Evolutionary conservation across 768 basidiomycete genomes (phyloP).

Genomic region (Psilocybe tampanensis): DNA sequence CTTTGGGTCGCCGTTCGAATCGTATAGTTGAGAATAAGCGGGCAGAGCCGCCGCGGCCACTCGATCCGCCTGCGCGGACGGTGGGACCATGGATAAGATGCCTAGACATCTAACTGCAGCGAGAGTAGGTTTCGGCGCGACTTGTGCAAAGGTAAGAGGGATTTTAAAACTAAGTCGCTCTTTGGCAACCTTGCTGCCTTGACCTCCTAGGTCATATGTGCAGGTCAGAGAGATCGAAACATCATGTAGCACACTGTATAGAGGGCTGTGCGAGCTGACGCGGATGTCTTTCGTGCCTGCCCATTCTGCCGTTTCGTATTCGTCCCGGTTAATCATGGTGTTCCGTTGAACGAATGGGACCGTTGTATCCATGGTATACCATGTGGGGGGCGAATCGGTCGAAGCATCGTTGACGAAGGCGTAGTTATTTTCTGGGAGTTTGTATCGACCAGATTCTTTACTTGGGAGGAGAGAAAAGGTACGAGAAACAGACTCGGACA

Average conservation of each 20-base stretch:
- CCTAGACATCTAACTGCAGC: constrained; percentile 15
- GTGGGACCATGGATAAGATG: constrained; percentile 14
- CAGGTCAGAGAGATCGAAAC: constrained; percentile 55
- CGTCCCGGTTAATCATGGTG: constrained; percentile 10
- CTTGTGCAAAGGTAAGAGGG: constrained; percentile 51
- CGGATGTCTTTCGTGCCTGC: constrained; percentile 40
- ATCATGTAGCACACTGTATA: constrained; percentile 59
- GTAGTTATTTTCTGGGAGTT: constrained; percentile 50
- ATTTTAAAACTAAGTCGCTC: constrained; percentile 46
- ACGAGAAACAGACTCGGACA: constrained; percentile 28
- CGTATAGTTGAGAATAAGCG: constrained; percentile 78
- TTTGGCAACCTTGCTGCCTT: constrained; percentile 24
- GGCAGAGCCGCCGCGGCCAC: constrained; percentile 46
- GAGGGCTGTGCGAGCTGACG: constrained; percentile 52
- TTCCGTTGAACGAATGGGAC: constrained; percentile 48
- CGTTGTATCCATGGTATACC: constrained; percentile 60
- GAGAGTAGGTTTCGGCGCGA: constrained; percentile 33
- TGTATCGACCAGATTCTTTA: constrained; percentile 46
- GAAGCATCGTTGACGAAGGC: constrained; percentile 46
- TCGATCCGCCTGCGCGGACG: constrained; percentile 10
- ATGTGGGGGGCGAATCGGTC: constrained; percentile 36
- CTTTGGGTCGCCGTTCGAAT: constrained; percentile 72
- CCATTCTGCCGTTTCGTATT: constrained; percentile 37
- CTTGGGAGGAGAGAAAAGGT: constrained; percentile 54
- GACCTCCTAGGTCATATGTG: constrained; percentile 51